Percentiles rank a stretch among this genome's conserved stretches.
These are phyloP conservation scores for Coemansia reversa DNA, from an alignment of 192 early-diverging fungal species.

Conservation along the genomic window DNA sequence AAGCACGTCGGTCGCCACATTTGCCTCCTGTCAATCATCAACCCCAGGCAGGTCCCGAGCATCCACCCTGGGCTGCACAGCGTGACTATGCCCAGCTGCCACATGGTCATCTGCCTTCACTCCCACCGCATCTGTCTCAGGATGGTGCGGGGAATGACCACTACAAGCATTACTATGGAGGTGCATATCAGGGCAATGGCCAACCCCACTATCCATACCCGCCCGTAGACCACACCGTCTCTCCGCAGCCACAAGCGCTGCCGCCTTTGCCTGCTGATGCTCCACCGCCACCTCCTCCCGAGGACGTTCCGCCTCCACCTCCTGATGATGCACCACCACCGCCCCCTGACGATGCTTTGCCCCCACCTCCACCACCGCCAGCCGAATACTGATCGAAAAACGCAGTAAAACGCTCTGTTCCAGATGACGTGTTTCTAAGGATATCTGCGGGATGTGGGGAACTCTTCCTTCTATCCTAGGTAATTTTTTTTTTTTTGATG, in stretches of 20 bases:
- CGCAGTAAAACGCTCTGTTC: not conserved
- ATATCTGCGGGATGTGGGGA: not conserved
- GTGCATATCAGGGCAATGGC: not conserved
- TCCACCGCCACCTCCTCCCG: slow-evolving; percentile 11
- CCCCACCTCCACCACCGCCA: slow-evolving; percentile 11
- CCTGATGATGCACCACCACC: slow-evolving; percentile 11
- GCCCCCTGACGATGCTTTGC: slow-evolving; percentile 4
- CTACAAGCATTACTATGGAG: slow-evolving; percentile 5
- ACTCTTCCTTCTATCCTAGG: not conserved
- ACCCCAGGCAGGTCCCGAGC: not conserved
- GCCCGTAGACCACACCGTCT: not conserved
- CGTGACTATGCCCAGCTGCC: slow-evolving; percentile 4
- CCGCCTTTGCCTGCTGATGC: slow-evolving; percentile 3
- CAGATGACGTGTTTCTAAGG: slow-evolving; percentile 2
- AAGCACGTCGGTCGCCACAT: not conserved
- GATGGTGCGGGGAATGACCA: not conserved
- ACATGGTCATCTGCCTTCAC: not conserved
- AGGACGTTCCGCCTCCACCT: not conserved
- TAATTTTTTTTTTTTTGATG: too few relatives aligned
- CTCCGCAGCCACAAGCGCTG: slow-evolving; percentile 7
- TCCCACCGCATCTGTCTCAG: not conserved
- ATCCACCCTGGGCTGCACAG: not conserved
- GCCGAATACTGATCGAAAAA: not conserved
- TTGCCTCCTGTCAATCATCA: too few relatives aligned
- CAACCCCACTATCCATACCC: slow-evolving; percentile 8